Base-by-base conservation (phyloP, 2,329 filamentous ascomycete genomes). In the Xylaria sp. region DNA sequence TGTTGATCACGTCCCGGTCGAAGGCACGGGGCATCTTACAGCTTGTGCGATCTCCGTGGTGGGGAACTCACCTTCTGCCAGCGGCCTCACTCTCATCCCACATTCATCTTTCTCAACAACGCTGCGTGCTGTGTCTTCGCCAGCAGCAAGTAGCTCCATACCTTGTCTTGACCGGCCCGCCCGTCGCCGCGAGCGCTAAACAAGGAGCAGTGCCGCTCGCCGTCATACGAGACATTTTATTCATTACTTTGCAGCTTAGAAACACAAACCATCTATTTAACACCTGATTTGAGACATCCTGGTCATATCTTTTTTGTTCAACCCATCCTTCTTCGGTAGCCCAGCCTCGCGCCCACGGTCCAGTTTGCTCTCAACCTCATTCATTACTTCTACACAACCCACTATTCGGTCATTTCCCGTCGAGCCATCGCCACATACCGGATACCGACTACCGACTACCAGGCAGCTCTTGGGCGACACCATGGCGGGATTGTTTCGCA, bases 401-500 rank as follows among this genome's bases (percentile, higher is more conserved):
- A 31, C 29, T 41, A 43, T 33, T 44, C 27, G 8, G 43, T 46
- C 46, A 43, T 37, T 46, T 38, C 48, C 31, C 58, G 48, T 52
- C 46, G 41, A 25, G 54, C 57, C 49, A 49, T 48, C 54, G 21
- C 54, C 35, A 19, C 38, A 41, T 40, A 47, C 54, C 33, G 19
- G 60, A 19, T 54, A 58, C 19, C 27, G 23, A 54, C 4, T 43
- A 33, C 44, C 35, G 13, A 33, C 23, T 38, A 38, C 49, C 29
- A 5, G n/a, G 19, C 2, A 37, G 4, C 33, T 31, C 27, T 38
- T 54, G 38, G 51, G 35, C 70, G 68, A 66, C 76, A 83, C 68
- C 79, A 98, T 98, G 93, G 91, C 92, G 73, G 91, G 92, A 71
- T 82, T 99, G 77, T 96, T 99, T 79, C 91, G 90, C 75, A 90